These are phyloP conservation scores for Colletotrichum echinochloae DNA, from an alignment of 2,329 filamentous ascomycete genomes.

Conservation along the genomic window DNA sequence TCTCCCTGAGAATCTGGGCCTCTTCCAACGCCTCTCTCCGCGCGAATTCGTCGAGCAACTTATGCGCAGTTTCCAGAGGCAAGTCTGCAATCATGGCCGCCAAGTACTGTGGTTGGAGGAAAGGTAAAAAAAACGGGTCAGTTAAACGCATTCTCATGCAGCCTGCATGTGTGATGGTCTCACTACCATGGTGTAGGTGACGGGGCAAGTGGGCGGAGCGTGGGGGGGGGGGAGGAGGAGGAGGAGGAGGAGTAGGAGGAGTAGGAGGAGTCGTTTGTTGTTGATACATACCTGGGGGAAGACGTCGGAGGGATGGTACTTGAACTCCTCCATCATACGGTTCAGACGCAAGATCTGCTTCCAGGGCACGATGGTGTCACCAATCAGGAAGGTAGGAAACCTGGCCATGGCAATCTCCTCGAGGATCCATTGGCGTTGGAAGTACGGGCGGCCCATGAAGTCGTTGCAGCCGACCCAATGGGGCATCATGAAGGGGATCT, in stretches of 20 bases:
- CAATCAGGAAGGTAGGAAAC: slow-evolving; percentile 47
- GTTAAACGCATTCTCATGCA: slow-evolving; percentile 11
- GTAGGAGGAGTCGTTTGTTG: too few relatives aligned
- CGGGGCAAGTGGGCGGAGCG: not conserved
- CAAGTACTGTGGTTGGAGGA: slow-evolving; percentile 29
- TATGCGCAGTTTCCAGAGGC: slow-evolving; percentile 43
- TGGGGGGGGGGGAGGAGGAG: too few relatives aligned
- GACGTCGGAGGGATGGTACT: slow-evolving; percentile 48
- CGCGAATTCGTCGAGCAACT: slow-evolving; percentile 43
- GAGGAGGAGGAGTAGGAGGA: too few relatives aligned
- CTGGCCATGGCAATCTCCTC: slow-evolving; percentile 51
- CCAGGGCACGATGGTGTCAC: slow-evolving; percentile 52
- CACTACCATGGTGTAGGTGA: not conserved
- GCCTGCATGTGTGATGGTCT: not conserved
- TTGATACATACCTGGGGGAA: slow-evolving; percentile 44
- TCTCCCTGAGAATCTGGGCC: slow-evolving; percentile 39
- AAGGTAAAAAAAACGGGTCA: slow-evolving; percentile 1
- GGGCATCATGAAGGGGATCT: slow-evolving; percentile 42
- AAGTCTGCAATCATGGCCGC: slow-evolving; percentile 42
- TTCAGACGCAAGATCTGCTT: slow-evolving; percentile 51
- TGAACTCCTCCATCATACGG: slow-evolving; percentile 52
- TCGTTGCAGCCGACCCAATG: slow-evolving; percentile 45
- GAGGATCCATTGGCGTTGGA: slow-evolving; percentile 53
- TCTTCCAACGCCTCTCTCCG: slow-evolving; percentile 40
- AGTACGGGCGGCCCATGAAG: slow-evolving; percentile 50